Evolutionary conservation across 306 rosid species (phyloP).

Genomic region (Quillaja saponaria): DNA sequence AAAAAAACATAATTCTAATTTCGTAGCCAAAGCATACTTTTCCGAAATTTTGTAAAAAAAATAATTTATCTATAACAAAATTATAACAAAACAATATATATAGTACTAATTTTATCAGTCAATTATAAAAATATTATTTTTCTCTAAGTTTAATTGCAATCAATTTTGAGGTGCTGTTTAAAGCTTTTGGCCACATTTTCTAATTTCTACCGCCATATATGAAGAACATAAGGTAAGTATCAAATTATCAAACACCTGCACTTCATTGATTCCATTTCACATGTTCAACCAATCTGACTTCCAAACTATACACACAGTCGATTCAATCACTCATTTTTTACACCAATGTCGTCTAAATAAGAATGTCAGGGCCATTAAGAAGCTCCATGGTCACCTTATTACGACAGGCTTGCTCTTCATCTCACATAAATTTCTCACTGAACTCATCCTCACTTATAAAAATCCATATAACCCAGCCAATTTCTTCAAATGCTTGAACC

Average conservation of each 20-base stretch:
- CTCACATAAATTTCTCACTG: conserved; percentile 42
- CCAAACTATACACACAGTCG: not conserved
- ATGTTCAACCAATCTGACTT: conserved; percentile 34
- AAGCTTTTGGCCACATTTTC: too few relatives aligned
- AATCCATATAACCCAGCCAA: conserved; percentile 27
- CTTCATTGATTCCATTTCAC: conserved; percentile 12
- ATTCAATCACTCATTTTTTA: conserved; percentile 40
- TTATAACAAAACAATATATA: too few relatives aligned
- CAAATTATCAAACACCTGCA: not conserved
- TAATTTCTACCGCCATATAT: not conserved
- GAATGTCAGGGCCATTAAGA: conserved; percentile 46
- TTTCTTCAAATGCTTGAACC: conserved; percentile 59
- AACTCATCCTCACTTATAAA: conserved; percentile 49
- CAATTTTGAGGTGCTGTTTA: too few relatives aligned
- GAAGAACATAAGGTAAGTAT: too few relatives aligned
- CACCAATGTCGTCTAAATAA: conserved; percentile 35
- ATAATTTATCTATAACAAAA: too few relatives aligned
- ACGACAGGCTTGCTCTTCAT: conserved; percentile 46
- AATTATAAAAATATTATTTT: too few relatives aligned
- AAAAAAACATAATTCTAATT: too few relatives aligned
- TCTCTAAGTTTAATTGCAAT: too few relatives aligned
- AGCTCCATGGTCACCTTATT: conserved; percentile 57
- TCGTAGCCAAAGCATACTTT: too few relatives aligned
- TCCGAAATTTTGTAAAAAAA: too few relatives aligned
- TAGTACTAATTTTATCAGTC: too few relatives aligned